Evolutionary conservation across 495 filamentous ascomycete species (phyloP).

Genomic region (Sphaerosporella brunnea): DNA sequence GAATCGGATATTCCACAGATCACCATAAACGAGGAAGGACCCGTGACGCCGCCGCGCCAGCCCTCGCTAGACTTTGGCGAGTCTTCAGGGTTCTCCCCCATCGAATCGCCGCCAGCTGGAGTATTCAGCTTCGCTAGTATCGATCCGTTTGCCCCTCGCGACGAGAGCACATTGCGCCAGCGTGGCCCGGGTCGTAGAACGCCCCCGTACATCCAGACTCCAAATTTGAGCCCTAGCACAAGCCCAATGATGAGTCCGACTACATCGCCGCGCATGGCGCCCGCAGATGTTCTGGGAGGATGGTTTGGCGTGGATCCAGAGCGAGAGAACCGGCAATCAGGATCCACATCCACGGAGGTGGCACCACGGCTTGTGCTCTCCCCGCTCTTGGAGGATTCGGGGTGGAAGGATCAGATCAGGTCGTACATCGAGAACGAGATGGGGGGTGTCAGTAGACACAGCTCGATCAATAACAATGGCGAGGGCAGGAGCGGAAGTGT

Average conservation of each 20-base stretch:
- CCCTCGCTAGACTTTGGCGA: slow-evolving; percentile 24
- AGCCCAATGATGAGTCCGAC: slow-evolving; percentile 16
- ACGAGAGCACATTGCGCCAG: slow-evolving; percentile 13
- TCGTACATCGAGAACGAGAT: slow-evolving; percentile 14
- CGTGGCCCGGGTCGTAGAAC: slow-evolving; percentile 15
- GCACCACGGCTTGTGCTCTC: slow-evolving; percentile 19
- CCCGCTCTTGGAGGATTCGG: slow-evolving; percentile 14
- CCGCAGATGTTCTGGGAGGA: not conserved
- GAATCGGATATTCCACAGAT: slow-evolving; percentile 39
- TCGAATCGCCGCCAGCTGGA: slow-evolving; percentile 5
- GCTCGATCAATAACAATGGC: too few species aligned
- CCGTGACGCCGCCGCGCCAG: slow-evolving; percentile 29
- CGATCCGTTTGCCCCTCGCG: slow-evolving; percentile 15
- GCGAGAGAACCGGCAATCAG: not conserved
- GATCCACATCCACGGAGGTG: slow-evolving; percentile 11
- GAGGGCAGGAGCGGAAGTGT: too few species aligned
- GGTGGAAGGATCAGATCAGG: slow-evolving; percentile 23
- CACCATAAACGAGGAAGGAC: slow-evolving; percentile 9
- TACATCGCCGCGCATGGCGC: slow-evolving; percentile 2
- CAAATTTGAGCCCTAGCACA: slow-evolving; percentile 14
- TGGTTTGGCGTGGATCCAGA: not conserved
- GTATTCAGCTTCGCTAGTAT: slow-evolving; percentile 14
- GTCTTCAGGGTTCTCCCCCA: not conserved
- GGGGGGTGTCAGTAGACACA: too few species aligned
- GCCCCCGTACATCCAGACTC: slow-evolving; percentile 11